Evolutionary conservation across 1,139 yeast species (phyloP).

Genomic region (Lodderomyces pseudojiufengensis): DNA sequence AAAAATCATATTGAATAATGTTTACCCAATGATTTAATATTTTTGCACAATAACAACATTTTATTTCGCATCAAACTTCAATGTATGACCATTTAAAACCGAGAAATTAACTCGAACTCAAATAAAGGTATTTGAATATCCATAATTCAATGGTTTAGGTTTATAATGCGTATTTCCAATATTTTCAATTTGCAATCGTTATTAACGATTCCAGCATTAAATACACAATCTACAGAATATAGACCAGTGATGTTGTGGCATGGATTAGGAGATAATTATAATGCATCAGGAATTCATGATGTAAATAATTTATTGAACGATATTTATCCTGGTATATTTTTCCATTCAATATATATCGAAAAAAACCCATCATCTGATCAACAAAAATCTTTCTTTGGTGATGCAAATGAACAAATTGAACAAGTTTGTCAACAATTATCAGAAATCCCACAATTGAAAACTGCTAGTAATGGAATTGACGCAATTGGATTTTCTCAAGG

Average conservation of each 20-base stretch:
- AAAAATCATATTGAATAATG: too few species aligned
- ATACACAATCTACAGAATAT: conserved; percentile 1
- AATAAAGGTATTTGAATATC: too few species aligned
- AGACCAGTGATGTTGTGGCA: conserved; percentile 77
- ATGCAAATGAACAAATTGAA: conserved; percentile 41
- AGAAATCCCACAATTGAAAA: conserved; percentile 34
- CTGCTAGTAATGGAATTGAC: conserved; percentile 50
- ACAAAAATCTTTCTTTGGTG: conserved; percentile 56
- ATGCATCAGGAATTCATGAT: conserved; percentile 56
- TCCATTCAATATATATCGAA: conserved; percentile 53
- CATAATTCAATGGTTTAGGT: too few species aligned
- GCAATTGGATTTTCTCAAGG: conserved; percentile 85
- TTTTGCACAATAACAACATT: too few species aligned
- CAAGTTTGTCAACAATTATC: conserved; percentile 41
- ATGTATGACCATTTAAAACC: too few species aligned
- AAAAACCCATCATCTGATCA: conserved; percentile 51
- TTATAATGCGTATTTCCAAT: too few species aligned
- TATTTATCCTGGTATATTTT: conserved; percentile 47
- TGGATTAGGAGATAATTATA: conserved; percentile 75
- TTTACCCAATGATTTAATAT: too few species aligned
- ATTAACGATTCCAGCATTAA: not conserved
- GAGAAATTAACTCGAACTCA: too few species aligned
- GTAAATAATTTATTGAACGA: conserved; percentile 41
- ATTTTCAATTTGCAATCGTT: too few species aligned
- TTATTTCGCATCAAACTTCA: too few species aligned